Evolutionary conservation across 192 early-diverging fungal species (phyloP), one percentile per base, ranked within the genome.

Genomic region (Lunasporangiospora selenospora): DNA sequence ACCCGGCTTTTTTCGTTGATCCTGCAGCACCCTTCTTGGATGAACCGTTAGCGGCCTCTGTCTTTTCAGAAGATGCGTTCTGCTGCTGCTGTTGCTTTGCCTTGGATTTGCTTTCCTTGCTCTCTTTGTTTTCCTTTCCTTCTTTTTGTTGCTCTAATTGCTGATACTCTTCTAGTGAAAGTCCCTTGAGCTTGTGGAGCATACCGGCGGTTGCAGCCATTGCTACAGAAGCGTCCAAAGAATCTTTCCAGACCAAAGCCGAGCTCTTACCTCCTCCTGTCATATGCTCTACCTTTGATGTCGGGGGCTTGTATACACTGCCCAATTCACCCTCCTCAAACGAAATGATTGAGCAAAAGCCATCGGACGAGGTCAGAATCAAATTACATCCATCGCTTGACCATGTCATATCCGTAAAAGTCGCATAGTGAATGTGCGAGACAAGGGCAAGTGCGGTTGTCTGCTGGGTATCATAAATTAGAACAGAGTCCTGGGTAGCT

Each of bases 321-420:
- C 92, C 92, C 16, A 92, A 61, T 57, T 93, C 90, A 15, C 77
- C 77, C 44, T 90, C 80, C 29, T 85, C 81, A 67, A 96, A 91
- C 2, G 85, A 81, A 15, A 89, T 85, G 6, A 93, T 79, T 29
- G 89, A 91, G 58, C 91, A 92, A 69, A 90, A 98, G 13, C 95
- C 95, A 65, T 98, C 95, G 2, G 89, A 86, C 0, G 93, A 94
- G 1, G 92, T 78, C 42, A 94, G 75, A 26, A 95, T 75, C 34
- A 98, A 58, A 15, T 84, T 81, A 23, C 83, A 81, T 7, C 93
- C 95, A 61, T 96, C 92, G 23, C 51, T 65, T 63, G 79, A 88
- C 96, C 95, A 97, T 18, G 93, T 77, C 42, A 96, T 58, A 75
- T 98, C 96, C 9, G 95, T 94, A 36, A 97, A 79, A 2, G 93